Evolutionary conservation across 2,329 filamentous ascomycete genomes (phyloP).

Genomic region (Coccinonectria pachysandricola): DNA sequence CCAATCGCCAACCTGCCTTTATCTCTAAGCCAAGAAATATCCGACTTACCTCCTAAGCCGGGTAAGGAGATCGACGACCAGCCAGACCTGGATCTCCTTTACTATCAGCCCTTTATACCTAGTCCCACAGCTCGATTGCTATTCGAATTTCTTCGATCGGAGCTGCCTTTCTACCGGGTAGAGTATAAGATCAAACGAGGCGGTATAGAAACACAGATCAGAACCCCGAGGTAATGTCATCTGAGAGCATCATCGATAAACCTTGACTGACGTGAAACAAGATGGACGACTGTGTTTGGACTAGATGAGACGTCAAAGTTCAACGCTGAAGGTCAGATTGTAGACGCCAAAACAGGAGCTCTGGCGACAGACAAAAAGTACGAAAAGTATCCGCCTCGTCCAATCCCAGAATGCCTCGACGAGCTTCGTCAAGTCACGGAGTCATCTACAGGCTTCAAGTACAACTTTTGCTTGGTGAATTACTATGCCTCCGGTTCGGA

Average conservation of each 20-base stretch:
- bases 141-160: slow-evolving; percentile 60
- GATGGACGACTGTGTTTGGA: slow-evolving; percentile 47
- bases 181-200: slow-evolving; percentile 62
- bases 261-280: slow-evolving; percentile 6
- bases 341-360: slow-evolving; percentile 32
- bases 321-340: slow-evolving; percentile 28
- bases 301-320: slow-evolving; percentile 55
- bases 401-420: slow-evolving; percentile 61
- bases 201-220: slow-evolving; percentile 50
- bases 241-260: not conserved
- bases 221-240: slow-evolving; percentile 33
- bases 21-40: slow-evolving; percentile 28
- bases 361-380: slow-evolving; percentile 43
- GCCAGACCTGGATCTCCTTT: slow-evolving; percentile 61
- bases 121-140: slow-evolving; percentile 43
- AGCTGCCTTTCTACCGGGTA: slow-evolving; percentile 67
- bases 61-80: slow-evolving; percentile 53
- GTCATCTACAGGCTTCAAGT: slow-evolving; percentile 52
- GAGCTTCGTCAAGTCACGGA: slow-evolving; percentile 53
- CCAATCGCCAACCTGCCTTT: slow-evolving; percentile 35
- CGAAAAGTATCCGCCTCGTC: slow-evolving; percentile 48
- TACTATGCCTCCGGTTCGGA: slow-evolving; percentile 72
- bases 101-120: slow-evolving; percentile 65
- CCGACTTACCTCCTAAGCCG: slow-evolving; percentile 39
- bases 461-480: slow-evolving; percentile 74